Evolutionary conservation across 768 basidiomycete species (phyloP), one percentile per base, ranked within the genome.

Genomic region (Paxillus rubicundulus): DNA sequence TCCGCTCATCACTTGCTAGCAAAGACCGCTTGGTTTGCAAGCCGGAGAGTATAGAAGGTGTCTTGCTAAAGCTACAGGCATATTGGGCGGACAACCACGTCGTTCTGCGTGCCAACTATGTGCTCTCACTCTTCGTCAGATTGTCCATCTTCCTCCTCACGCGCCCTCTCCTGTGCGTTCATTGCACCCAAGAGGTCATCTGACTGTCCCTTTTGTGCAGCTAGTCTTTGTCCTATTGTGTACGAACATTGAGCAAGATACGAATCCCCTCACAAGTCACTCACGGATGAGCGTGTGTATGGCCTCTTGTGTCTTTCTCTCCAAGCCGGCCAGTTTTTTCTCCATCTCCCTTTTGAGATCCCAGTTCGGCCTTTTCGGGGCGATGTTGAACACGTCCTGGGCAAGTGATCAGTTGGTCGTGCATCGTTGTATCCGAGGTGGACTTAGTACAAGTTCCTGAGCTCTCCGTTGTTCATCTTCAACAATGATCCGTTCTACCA

Each of bases 321-420:
- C 94, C n/a, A 98, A 76, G 65, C 85, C 94, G 8, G 86, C 80
- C 43, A 93, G 70, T 67, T 91, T 93, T 74, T 88, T 92, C 52
- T 95, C 91, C 73, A 95, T 84, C 62, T 98, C 93, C 52, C 93
- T 83, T 69, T 94, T 95, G 62, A 97, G 76, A 68, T 96, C 93
- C 94, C 93, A 96, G 70, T 96, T 98, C 9, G 92, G 86, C 43
- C 94, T 82, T 78, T 95, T 98, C 4, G 97, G 97, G 20, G 94
- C 95, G 60, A 99, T 98, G 66, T 97, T 98, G 68, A 97, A 91
- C 41, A 97, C 77, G 66, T 96, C 92, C 94, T 96, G 45, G 39
- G 37, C 55, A 48, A 42, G 44, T 20, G 28, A 44, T 68, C 50
- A 67, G 66, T n/a, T n/a, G n/a, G n/a, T 40, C 33, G 37, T 52